Evolutionary conservation across 805 yeast species (phyloP).

Genomic region (Pichia exigua): DNA sequence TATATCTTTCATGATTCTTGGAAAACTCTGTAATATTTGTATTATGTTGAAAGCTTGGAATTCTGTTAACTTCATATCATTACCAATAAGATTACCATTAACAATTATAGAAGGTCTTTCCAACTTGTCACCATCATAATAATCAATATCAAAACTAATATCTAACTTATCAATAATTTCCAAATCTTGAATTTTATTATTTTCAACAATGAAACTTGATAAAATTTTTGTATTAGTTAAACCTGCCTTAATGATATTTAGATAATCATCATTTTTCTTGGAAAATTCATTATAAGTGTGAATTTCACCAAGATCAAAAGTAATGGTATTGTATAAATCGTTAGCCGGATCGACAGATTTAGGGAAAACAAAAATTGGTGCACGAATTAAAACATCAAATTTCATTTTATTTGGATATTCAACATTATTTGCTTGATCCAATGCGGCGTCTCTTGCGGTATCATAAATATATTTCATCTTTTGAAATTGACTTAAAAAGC

Average conservation of each 20-base stretch:
- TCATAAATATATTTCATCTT: constrained; percentile 88
- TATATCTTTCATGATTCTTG: constrained; percentile 42
- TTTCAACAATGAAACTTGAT: constrained; percentile 46
- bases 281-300: constrained; percentile 55
- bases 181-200: constrained; percentile 40
- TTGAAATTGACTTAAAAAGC: constrained; percentile 65
- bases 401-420: constrained; percentile 54
- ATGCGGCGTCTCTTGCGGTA: constrained; percentile 79
- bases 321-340: constrained; percentile 49
- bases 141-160: constrained; percentile 50
- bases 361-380: constrained; percentile 84
- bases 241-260: constrained; percentile 60
- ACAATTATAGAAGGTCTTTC: constrained; percentile 43
- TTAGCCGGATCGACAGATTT: constrained; percentile 35
- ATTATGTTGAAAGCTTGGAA: constrained; percentile 55
- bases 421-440: constrained; percentile 61
- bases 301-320: constrained; percentile 77
- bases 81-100: constrained; percentile 52
- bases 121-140: constrained; percentile 34
- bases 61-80: constrained; percentile 63
- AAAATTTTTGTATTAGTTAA: constrained; percentile 62
- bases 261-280: constrained; percentile 18
- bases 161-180: constrained; percentile 64
- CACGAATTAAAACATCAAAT: constrained; percentile 62
- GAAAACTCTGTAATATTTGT: constrained; percentile 46